These are phyloP conservation scores for Plectosphaerella sp. DNA, from an alignment of 2,329 filamentous ascomycete species.

Conservation along the genomic window DNA sequence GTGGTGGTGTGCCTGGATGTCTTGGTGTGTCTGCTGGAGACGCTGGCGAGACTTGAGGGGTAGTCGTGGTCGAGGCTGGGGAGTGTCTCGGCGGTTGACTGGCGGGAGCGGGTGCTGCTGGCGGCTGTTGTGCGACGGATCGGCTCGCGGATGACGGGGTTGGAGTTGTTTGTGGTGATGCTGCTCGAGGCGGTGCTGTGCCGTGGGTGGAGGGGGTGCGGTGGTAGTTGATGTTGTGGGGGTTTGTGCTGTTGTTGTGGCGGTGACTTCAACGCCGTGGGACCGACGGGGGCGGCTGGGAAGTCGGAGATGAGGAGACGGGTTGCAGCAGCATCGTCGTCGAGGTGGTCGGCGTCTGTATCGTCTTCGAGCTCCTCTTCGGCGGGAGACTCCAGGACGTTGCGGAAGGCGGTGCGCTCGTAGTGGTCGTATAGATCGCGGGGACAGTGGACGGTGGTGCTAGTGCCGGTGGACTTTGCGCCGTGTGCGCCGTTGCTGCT, in stretches of 20 bases:
- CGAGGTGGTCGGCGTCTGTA: neutral
- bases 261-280: conserved; percentile 8
- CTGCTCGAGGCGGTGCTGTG: neutral
- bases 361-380: neutral
- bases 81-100: neutral
- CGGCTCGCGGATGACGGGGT: conserved; percentile 11
- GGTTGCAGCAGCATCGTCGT: neutral
- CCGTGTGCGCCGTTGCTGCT: conserved; percentile 7
- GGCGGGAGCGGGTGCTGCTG: neutral
- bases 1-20: conserved; percentile 44
- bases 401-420: conserved; percentile 49
- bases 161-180: conserved; percentile 7
- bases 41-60: conserved; percentile 33
- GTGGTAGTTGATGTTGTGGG: neutral
- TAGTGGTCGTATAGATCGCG: conserved; percentile 54
- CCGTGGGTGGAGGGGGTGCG: neutral
- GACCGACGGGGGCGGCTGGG: neutral
- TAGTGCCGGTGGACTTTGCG: too few species aligned
- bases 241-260: neutral
- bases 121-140: neutral
- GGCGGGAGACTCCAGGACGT: conserved; percentile 23
- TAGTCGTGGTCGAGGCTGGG: conserved; percentile 24
- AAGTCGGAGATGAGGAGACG: conserved; percentile 1
- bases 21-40: conserved; percentile 51
- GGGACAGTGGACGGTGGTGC: conserved; percentile 27